A percentile compares a stretch with the other conserved stretches of the same genome.
Evolutionary conservation across 2,329 filamentous ascomycete species (phyloP).

Genomic region (Ampelomyces quisqualis): DNA sequence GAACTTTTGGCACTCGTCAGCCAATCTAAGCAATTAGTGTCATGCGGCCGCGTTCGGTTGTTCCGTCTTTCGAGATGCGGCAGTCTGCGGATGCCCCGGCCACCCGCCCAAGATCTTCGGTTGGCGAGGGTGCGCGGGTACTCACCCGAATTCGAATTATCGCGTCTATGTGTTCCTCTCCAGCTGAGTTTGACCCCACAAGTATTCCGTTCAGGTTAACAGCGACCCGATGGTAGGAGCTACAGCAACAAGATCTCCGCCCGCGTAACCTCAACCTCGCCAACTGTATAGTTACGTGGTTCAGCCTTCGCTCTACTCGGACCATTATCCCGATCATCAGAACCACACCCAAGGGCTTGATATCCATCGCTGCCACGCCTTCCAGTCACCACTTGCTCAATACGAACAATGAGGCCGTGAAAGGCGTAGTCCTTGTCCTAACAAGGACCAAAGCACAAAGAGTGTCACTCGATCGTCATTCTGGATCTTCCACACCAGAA

Average conservation of each 20-base stretch:
- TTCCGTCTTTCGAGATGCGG: not conserved
- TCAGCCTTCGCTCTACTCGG: slow-evolving; percentile 20
- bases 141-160: too few relatives aligned
- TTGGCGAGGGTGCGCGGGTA: too few relatives aligned
- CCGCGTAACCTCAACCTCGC: slow-evolving; percentile 7
- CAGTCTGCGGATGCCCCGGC: slow-evolving; percentile 1
- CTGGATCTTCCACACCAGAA: slow-evolving; percentile 13
- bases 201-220: too few relatives aligned
- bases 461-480: slow-evolving; percentile 17
- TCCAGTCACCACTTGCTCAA: slow-evolving; percentile 20
- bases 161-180: too few relatives aligned
- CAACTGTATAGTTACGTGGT: slow-evolving; percentile 19
- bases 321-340: slow-evolving; percentile 19
- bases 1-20: slow-evolving; percentile 12
- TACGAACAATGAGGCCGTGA: slow-evolving; percentile 23
- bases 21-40: slow-evolving; percentile 5
- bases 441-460: slow-evolving; percentile 16
- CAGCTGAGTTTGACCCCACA: too few relatives aligned
- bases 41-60: slow-evolving; percentile 10
- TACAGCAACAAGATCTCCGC: slow-evolving; percentile 4
- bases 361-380: slow-evolving; percentile 19
- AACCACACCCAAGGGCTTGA: slow-evolving; percentile 18
- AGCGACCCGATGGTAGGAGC: not conserved
- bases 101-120: too few relatives aligned
- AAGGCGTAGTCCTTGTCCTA: slow-evolving; percentile 19